phyloP scores from a whole-genome alignment of 805 yeast species.

The Kodamaea fukazawae region DNA sequence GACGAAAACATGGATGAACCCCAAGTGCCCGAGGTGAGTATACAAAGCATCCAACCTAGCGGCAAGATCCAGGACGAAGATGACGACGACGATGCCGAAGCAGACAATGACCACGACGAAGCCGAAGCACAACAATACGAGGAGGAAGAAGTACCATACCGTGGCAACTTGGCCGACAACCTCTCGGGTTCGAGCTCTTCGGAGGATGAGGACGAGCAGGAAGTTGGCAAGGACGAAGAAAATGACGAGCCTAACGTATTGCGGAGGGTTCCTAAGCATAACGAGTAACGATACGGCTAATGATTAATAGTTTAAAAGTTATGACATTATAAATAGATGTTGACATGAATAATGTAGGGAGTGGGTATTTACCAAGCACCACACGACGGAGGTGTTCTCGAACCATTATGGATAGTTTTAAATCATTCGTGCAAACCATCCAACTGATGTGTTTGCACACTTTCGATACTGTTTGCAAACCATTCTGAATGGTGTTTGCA shows the following conservation, averaged over 20 bases:
- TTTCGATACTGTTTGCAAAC: too few species aligned
- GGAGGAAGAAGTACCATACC: slow-evolving; percentile 11
- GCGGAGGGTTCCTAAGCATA: slow-evolving; percentile 31
- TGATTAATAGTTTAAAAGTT: background rate
- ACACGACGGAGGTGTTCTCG: too few species aligned
- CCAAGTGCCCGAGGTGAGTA: slow-evolving; percentile 20
- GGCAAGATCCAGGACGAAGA: slow-evolving; percentile 16
- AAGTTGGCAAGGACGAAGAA: background rate
- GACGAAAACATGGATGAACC: slow-evolving; percentile 24
- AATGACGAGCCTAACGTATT: slow-evolving; percentile 31
- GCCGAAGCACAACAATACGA: slow-evolving; percentile 16
- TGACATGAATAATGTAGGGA: too few species aligned
- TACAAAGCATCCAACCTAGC: slow-evolving; percentile 34
- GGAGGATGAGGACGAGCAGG: slow-evolving; percentile 29
- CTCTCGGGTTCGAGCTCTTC: slow-evolving; percentile 46
- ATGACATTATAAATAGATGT: too few species aligned
- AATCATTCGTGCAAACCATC: too few species aligned
- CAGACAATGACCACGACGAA: slow-evolving; percentile 26
- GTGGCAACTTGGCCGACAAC: slow-evolving; percentile 35
- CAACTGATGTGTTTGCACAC: too few species aligned
- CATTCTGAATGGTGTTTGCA: too few species aligned
- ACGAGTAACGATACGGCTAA: slow-evolving; percentile 3
- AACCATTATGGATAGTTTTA: too few species aligned
- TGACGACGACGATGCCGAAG: slow-evolving; percentile 20
- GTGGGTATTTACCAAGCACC: too few species aligned